A percentile compares a stretch with the other conserved stretches of the same genome.
These are phyloP conservation scores for Colletotrichum zoysiae DNA, from an alignment of 2,329 filamentous ascomycete species.

Conservation along the genomic window DNA sequence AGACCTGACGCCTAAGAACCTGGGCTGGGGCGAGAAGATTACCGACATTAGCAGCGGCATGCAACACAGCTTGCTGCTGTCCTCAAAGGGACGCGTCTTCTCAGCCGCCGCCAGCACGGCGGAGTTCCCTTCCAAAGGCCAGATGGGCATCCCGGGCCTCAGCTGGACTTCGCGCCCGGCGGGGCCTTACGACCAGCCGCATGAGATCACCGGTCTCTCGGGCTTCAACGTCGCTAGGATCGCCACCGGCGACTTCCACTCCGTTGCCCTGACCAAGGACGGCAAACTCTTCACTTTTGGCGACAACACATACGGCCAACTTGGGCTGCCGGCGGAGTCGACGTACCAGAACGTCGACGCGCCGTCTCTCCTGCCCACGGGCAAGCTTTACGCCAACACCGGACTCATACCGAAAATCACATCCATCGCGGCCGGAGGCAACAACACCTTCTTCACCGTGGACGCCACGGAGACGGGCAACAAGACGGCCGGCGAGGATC, in stretches of 20 bases:
- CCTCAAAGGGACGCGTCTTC: conserved; percentile 87
- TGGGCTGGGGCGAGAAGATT: conserved; percentile 79
- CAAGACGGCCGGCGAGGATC: conserved; percentile 45
- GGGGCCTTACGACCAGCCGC: conserved; percentile 84
- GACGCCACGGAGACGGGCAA: conserved; percentile 75
- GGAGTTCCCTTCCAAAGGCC: conserved; percentile 83
- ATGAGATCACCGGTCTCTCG: conserved; percentile 80
- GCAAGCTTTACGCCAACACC: conserved; percentile 78
- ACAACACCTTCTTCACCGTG: conserved; percentile 88
- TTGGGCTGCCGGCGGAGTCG: conserved; percentile 80
- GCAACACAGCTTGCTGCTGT: conserved; percentile 89
- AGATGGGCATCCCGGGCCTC: conserved; percentile 87
- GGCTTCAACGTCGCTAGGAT: conserved; percentile 80
- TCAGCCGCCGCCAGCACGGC: conserved; percentile 85
- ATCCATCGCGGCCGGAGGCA: conserved; percentile 84
- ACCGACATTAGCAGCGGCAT: conserved; percentile 81
- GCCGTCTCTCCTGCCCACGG: conserved; percentile 78
- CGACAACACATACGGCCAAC: conserved; percentile 91
- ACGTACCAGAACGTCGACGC: conserved; percentile 74
- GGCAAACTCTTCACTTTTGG: conserved; percentile 89
- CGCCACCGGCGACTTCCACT: conserved; percentile 89
- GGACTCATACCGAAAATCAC: conserved; percentile 76
- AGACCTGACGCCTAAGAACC: conserved; percentile 72
- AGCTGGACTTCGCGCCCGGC: conserved; percentile 82
- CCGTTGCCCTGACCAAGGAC: conserved; percentile 79